These are phyloP conservation scores for Ascochyta viciae-villosae DNA, from an alignment of 2,329 filamentous ascomycete genomes.

Conservation along the genomic window DNA sequence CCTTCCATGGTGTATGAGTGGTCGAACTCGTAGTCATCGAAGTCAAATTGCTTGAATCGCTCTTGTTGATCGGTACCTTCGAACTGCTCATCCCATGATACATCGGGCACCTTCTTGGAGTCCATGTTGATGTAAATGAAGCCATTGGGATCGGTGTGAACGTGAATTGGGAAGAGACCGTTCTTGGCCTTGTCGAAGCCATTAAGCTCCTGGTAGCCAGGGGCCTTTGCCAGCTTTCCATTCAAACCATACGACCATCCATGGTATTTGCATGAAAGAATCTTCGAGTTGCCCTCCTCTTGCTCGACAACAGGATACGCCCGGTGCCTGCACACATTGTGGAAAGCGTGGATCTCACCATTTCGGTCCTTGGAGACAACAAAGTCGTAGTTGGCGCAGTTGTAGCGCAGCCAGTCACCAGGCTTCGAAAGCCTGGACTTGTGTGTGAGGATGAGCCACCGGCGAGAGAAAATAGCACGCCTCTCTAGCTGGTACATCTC, in stretches of 20 bases:
- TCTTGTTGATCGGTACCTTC: constrained; percentile 43
- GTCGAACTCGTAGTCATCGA: constrained; percentile 57
- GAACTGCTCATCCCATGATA: constrained; percentile 42
- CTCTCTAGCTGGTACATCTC: constrained; percentile 57
- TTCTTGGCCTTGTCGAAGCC: constrained; percentile 52
- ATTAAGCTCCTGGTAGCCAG: constrained; percentile 50
- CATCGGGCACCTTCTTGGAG: constrained; percentile 38
- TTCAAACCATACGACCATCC: constrained; percentile 56
- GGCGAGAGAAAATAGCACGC: constrained; percentile 61
- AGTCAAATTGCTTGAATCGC: constrained; percentile 42
- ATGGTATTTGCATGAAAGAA: constrained; percentile 56
- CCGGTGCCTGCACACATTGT: constrained; percentile 56
- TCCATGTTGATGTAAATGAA: constrained; percentile 50
- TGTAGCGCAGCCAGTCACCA: constrained; percentile 65
- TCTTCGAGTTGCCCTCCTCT: constrained; percentile 46
- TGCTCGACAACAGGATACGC: constrained; percentile 53
- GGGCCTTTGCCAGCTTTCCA: constrained; percentile 54
- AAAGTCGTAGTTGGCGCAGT: constrained; percentile 53
- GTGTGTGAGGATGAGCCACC: constrained; percentile 65
- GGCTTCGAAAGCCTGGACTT: constrained; percentile 57
- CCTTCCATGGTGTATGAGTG: constrained; percentile 44
- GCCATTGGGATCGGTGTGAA: constrained; percentile 40
- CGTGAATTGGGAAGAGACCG: constrained; percentile 45
- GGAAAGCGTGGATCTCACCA: constrained; percentile 51
- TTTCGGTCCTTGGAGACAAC: constrained; percentile 48